A percentile compares a stretch with the other conserved stretches of the same genome.
Evolutionary conservation across 2,329 filamentous ascomycete species (phyloP).

Genomic region (Lomentospora prolificans): DNA sequence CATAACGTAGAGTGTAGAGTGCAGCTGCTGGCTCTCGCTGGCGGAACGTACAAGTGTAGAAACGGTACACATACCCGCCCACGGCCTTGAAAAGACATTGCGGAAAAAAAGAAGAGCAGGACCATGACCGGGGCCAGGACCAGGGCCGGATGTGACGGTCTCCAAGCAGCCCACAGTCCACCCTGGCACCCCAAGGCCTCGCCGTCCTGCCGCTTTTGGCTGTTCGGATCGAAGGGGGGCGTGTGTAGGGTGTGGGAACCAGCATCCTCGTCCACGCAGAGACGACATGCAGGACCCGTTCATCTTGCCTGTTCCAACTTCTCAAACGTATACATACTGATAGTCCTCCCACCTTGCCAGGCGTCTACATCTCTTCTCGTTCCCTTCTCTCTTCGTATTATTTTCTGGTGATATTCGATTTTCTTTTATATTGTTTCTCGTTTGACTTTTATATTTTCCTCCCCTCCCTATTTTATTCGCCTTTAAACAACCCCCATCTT

Average conservation of each 20-base stretch:
- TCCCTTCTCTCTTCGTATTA: not conserved
- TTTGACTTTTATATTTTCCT: constrained; percentile 6
- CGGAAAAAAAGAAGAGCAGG: not conserved
- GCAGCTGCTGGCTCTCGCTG: not conserved
- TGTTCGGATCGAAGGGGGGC: not conserved
- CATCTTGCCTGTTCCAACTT: not conserved
- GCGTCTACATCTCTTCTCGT: not conserved
- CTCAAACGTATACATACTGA: constrained; percentile 8
- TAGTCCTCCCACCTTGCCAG: not conserved
- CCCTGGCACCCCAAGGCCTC: no score
- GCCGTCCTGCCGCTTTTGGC: not conserved
- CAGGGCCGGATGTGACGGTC: constrained; percentile 2
- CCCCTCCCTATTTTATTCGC: constrained; percentile 2
- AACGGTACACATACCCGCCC: not conserved
- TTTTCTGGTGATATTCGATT: not conserved
- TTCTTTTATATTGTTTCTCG: constrained; percentile 5
- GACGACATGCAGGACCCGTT: no score
- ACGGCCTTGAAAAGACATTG: no score
- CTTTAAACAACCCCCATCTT: not conserved
- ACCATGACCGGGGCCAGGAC: not conserved
- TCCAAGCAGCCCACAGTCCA: not conserved
- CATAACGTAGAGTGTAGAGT: not conserved
- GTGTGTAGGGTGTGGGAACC: not conserved
- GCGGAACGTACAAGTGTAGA: not conserved
- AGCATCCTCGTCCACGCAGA: no score